Conservation (phyloP, 345 rosid species). For the Noccaea caerulescens region DNA sequence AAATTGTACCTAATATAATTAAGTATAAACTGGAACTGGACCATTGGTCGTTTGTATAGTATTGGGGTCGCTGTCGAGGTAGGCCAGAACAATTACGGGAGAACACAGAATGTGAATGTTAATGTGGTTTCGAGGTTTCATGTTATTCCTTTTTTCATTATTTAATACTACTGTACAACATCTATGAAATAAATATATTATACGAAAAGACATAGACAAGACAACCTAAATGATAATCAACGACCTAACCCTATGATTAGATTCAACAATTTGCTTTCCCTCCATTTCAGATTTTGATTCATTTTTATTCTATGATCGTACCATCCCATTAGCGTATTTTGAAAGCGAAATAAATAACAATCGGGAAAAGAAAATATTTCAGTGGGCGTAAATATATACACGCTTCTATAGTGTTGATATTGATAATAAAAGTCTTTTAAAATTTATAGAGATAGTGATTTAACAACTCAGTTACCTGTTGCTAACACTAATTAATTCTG, state of each 20-base stretch:
- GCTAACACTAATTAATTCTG: conserved; percentile 1
- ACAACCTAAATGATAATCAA: conserved; percentile 43
- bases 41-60: not conserved
- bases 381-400: too few species aligned
- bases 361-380: not conserved
- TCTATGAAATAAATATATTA: conserved; percentile 6
- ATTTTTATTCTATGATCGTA: not conserved
- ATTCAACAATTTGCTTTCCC: not conserved
- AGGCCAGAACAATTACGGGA: conserved; percentile 11
- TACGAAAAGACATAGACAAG: conserved; percentile 37
- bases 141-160: conserved; percentile 24
- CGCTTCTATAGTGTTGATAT: not conserved
- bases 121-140: conserved; percentile 41
- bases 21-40: conserved; percentile 20
- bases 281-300: conserved; percentile 9
- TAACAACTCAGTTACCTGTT: conserved; percentile 26
- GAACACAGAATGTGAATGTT: conserved; percentile 36
- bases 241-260: conserved; percentile 37
- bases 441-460: conserved; percentile 12
- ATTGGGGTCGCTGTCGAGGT: conserved; percentile 16
- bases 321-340: not conserved
- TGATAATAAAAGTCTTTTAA: not conserved
- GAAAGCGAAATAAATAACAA: not conserved
- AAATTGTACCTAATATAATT: not conserved
- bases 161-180: conserved; percentile 3